Evolutionary conservation across 2,329 filamentous ascomycete species (phyloP), one percentile per base, ranked within the genome.

Genomic region (Aureobasidium sp.): DNA sequence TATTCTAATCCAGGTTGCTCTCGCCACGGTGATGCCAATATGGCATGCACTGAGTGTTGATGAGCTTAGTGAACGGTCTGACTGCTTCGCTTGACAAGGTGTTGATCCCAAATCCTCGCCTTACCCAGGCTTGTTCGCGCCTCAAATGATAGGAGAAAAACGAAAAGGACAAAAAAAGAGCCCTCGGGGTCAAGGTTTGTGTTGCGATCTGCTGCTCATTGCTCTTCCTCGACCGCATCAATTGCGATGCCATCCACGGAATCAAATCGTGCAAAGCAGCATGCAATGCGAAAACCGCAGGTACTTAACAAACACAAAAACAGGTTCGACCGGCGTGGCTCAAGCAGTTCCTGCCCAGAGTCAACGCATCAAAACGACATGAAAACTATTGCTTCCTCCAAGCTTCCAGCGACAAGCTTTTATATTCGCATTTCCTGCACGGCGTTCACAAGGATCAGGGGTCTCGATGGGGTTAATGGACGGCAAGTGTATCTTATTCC

Each of bases 141-240:
- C 12, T n/a, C 53, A 5, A 45, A 6, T 20, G n/a, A 11, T 11
- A 36, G 5, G 37, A 41, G 25, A 31, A 59, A 41, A 59, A 15
- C 5, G 22, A 31, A 59, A 59, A 59, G 4, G 44, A 7, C 15
- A 1, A 49, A 48, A 59, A 59, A 59, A 49, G 34, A 12, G 44
- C 56, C 56, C 17, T 15, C 11, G 25, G 14, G 56, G 44, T 22
- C 25, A 59, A 59, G 56, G 56, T 59, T 59, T 59, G 56, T 59
- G 44, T 39, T 31, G 44, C 29, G 44, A 20, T 39, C 29, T 45
- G 56, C 44, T 41, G 27, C 36, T 25, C 22, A 41, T 22, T 49
- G 42, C 44, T 41, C 17, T 49, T 49, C 44, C 17, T n/a, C 36
- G 56, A 29, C 34, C 15, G 49, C 27, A 34, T 48, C 41, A 14